phyloP scores from a whole-genome alignment of 495 filamentous ascomycete species.

The Penicilliopsis zonata region DNA sequence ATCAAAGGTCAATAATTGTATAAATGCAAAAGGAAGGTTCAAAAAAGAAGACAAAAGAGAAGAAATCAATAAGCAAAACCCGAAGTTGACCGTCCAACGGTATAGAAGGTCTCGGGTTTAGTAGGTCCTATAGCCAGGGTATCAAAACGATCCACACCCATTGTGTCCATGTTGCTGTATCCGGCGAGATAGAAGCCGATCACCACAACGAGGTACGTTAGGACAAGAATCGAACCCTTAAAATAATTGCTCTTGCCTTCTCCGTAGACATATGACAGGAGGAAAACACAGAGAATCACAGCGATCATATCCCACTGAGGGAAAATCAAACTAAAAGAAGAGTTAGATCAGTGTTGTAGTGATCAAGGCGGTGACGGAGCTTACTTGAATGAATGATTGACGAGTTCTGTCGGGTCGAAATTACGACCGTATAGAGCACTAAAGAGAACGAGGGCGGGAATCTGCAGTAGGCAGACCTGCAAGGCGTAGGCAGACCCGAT shows the following conservation, averaged over 20 bases:
- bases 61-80: conserved; percentile 18
- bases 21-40: too few relatives aligned
- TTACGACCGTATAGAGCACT: conserved; percentile 49
- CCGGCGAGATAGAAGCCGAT: conserved; percentile 85
- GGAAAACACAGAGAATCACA: conserved; percentile 93
- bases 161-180: conserved; percentile 48
- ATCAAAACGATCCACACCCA: conserved; percentile 59
- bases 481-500: conserved; percentile 96
- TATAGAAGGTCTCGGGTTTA: conserved; percentile 24
- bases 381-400: conserved; percentile 70
- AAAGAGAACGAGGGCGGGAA: conserved; percentile 87
- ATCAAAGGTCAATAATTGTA: too few relatives aligned
- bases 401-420: conserved; percentile 44
- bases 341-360: not conserved
- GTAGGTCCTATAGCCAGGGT: conserved; percentile 42
- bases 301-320: conserved; percentile 99
- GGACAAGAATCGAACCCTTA: conserved; percentile 81
- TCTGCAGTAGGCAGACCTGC: conserved; percentile 94
- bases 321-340: conserved; percentile 65
- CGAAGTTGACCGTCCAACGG: conserved; percentile 20
- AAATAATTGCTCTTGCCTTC: conserved; percentile 76
- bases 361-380: conserved; percentile 4
- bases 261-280: conserved; percentile 94
- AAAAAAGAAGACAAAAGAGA: conserved; percentile 1
- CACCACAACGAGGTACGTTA: conserved; percentile 87